These are phyloP conservation scores for Micractinium conductrix DNA, from an alignment of 139 green algal genomes.

Conservation along the genomic window DNA sequence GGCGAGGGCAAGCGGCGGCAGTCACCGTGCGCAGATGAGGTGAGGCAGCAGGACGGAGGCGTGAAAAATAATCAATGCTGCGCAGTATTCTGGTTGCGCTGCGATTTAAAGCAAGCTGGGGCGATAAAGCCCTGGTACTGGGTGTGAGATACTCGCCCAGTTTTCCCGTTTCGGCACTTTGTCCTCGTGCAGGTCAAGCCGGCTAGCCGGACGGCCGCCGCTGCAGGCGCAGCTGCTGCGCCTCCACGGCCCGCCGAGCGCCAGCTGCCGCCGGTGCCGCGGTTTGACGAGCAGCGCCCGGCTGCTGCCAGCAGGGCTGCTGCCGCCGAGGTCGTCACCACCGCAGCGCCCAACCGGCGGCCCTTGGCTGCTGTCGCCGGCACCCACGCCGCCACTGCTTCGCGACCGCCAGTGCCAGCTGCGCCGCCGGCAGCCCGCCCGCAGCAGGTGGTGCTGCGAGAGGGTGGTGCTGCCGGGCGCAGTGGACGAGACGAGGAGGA, in stretches of 20 bases:
- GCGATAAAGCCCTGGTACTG: too few species aligned
- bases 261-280: slow-evolving; percentile 26
- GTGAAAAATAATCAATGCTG: too few species aligned
- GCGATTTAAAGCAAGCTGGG: not conserved
- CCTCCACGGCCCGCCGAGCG: slow-evolving; percentile 20
- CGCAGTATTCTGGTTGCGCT: not conserved
- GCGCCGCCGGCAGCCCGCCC: slow-evolving; percentile 8
- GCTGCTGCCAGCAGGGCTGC: slow-evolving; percentile 8
- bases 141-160: not conserved
- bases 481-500: slow-evolving; percentile 15
- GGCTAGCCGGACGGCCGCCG: not conserved
- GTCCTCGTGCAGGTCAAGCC: not conserved
- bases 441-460: slow-evolving; percentile 34
- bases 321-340: not conserved
- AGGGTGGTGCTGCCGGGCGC: not conserved
- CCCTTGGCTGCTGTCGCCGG: not conserved
- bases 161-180: not conserved
- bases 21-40: slow-evolving; percentile 8
- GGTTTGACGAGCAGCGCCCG: slow-evolving; percentile 37
- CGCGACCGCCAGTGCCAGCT: not conserved
- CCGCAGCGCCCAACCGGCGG: not conserved
- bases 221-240: not conserved
- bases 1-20: slow-evolving; percentile 32
- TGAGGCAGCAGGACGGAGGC: not conserved
- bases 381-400: not conserved